Evolutionary conservation across 345 rosid genomes (phyloP).

Genomic region (Crucihimalaya himalaica): DNA sequence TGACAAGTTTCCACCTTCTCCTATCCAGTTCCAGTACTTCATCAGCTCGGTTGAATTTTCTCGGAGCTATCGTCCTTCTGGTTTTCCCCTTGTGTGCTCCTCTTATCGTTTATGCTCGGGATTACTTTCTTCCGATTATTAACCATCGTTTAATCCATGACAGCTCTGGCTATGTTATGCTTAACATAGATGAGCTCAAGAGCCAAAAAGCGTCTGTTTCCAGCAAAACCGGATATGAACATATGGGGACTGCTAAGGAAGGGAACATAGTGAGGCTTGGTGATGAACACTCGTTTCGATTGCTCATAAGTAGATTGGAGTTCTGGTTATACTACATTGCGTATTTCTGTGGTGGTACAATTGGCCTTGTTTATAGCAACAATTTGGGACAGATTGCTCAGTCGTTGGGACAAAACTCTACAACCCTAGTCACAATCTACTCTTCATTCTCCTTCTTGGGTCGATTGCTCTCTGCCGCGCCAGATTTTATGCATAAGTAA

Average conservation of each 20-base stretch:
- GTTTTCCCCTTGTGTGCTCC: conserved; percentile 66
- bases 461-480: conserved; percentile 77
- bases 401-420: conserved; percentile 57
- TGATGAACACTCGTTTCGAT: conserved; percentile 63
- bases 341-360: conserved; percentile 78
- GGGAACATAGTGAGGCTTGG: conserved; percentile 60
- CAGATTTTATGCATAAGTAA: conserved; percentile 74
- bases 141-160: conserved; percentile 27
- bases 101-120: conserved; percentile 53
- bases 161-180: conserved; percentile 46
- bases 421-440: conserved; percentile 61
- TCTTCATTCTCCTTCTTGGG: conserved; percentile 86
- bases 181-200: conserved; percentile 53
- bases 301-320: conserved; percentile 60
- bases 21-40: conserved; percentile 48
- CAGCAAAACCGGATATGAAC: conserved; percentile 12
- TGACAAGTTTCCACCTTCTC: conserved; percentile 74
- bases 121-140: conserved; percentile 45
- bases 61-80: conserved; percentile 55
- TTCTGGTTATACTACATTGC: conserved; percentile 80
- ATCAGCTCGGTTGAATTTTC: conserved; percentile 52
- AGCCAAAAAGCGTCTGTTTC: conserved; percentile 49
- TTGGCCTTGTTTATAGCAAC: conserved; percentile 84
- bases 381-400: conserved; percentile 82
- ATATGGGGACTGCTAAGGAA: conserved; percentile 37